Percentiles rank a stretch among this genome's conserved stretches.
Evolutionary conservation across 345 rosid species (phyloP).

Genomic region (Excoecaria cochinchinensis): DNA sequence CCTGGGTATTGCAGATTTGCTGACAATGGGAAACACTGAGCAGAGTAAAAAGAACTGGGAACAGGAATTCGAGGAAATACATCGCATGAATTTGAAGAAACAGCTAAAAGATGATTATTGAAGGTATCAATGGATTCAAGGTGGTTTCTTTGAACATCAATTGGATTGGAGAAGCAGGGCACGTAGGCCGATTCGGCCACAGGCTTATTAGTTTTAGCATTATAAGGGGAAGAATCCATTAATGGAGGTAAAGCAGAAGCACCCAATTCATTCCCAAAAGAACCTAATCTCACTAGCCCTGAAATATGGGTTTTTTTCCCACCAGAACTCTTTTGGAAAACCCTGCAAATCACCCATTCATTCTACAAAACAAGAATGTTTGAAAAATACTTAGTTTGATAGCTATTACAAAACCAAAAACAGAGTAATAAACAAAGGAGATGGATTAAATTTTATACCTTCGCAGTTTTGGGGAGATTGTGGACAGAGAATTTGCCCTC

Average conservation of each 20-base stretch:
- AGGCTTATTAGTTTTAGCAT: constrained; percentile 29
- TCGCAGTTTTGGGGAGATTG: constrained; percentile 75
- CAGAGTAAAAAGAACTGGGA: constrained; percentile 35
- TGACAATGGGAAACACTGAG: constrained; percentile 30
- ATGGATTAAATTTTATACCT: constrained; percentile 33
- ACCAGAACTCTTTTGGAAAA: constrained; percentile 68
- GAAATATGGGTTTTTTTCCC: constrained; percentile 76
- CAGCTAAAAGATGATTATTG: constrained; percentile 34
- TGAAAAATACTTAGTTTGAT: neutral
- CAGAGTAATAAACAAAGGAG: neutral
- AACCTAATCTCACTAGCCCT: constrained; percentile 32
- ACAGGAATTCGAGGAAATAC: constrained; percentile 35
- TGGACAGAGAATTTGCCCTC: constrained; percentile 72
- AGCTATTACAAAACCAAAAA: constrained; percentile 13
- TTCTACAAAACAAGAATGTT: constrained; percentile 41
- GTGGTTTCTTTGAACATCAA: constrained; percentile 36
- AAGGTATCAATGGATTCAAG: constrained; percentile 34
- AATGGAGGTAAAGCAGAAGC: constrained; percentile 59
- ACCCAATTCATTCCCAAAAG: constrained; percentile 44
- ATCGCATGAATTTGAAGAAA: constrained; percentile 19
- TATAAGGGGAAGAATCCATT: constrained; percentile 49
- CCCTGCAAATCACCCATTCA: constrained; percentile 93
- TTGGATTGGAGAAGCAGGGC: constrained; percentile 80
- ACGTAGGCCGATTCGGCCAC: constrained; percentile 45
- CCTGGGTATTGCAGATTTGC: constrained; percentile 33